These are phyloP conservation scores for Tylopilus felleus DNA, from an alignment of 768 basidiomycete genomes.

Conservation along the genomic window DNA sequence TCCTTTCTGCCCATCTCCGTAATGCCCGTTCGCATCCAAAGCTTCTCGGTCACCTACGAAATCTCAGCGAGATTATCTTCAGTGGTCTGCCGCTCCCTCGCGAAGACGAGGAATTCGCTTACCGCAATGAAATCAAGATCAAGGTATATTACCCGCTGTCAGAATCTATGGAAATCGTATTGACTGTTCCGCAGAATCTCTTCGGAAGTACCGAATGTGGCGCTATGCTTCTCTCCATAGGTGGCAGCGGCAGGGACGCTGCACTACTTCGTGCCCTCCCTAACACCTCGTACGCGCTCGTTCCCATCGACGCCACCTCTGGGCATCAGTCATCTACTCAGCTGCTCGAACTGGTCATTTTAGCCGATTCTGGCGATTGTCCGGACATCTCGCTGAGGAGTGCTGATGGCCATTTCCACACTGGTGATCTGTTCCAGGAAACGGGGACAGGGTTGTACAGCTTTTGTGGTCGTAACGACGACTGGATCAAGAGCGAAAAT, in stretches of 20 bases:
- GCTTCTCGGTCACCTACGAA: slow-evolving; percentile 52
- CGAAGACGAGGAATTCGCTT: slow-evolving; percentile 74
- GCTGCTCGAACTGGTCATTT: slow-evolving; percentile 68
- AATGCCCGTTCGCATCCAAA: slow-evolving; percentile 57
- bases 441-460: slow-evolving; percentile 53
- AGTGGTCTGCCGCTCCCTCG: slow-evolving; percentile 59
- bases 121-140: slow-evolving; percentile 58
- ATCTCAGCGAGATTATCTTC: slow-evolving; percentile 63
- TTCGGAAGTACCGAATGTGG: slow-evolving; percentile 84
- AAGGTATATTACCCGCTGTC: slow-evolving; percentile 43
- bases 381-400: slow-evolving; percentile 56
- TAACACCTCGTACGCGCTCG: slow-evolving; percentile 64
- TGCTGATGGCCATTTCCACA: slow-evolving; percentile 71
- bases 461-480: slow-evolving; percentile 72
- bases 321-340: slow-evolving; percentile 53
- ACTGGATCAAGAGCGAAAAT: slow-evolving; percentile 83
- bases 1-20: slow-evolving; percentile 62
- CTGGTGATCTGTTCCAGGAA: slow-evolving; percentile 78
- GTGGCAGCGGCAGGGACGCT: slow-evolving; percentile 48
- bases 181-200: slow-evolving; percentile 51
- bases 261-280: slow-evolving; percentile 56
- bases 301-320: slow-evolving; percentile 45
- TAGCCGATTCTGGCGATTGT: slow-evolving; percentile 64
- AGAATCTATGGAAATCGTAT: slow-evolving; percentile 12
- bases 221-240: slow-evolving; percentile 61